Evolutionary conservation across 208 protist genomes (phyloP).

Genomic region (Strigomonas galati): DNA sequence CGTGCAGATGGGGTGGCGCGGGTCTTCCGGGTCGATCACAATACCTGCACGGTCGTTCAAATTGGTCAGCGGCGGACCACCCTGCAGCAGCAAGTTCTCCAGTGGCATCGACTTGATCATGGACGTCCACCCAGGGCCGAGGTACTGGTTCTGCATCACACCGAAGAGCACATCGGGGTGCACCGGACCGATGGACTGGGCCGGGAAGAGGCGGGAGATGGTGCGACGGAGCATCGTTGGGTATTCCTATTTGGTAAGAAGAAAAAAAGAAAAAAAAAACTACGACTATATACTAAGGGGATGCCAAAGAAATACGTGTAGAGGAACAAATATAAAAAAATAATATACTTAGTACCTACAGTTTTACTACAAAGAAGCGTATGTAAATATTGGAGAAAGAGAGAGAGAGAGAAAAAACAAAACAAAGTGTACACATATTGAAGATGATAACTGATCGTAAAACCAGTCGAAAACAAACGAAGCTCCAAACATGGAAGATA

Average conservation of each 20-base stretch:
- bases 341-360: background rate
- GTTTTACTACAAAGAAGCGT: background rate
- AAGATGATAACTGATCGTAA: background rate
- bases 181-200: conserved; percentile 65
- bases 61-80: conserved; percentile 67
- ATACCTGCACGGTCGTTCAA: conserved; percentile 78
- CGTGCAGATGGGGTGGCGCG: conserved; percentile 64
- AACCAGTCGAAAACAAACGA: background rate
- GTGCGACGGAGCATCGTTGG: conserved; percentile 68
- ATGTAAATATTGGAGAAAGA: too few species aligned
- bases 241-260: conserved; percentile 3
- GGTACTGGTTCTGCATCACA: conserved; percentile 77
- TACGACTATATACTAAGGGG: background rate
- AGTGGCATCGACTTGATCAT: conserved; percentile 70
- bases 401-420: too few species aligned
- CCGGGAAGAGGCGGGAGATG: conserved; percentile 24
- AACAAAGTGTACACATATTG: background rate
- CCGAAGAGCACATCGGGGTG: conserved; percentile 86
- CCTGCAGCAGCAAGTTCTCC: conserved; percentile 72
- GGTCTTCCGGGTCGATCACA: conserved; percentile 79
- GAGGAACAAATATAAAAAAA: background rate
- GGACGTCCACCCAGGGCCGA: conserved; percentile 73
- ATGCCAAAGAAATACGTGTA: background rate
- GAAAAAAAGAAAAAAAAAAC: background rate
- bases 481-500: background rate